Evolutionary conservation across 257 asterid genomes (phyloP), one percentile per base, ranked within the genome.

Genomic region (Jaltomata sinuosa): DNA sequence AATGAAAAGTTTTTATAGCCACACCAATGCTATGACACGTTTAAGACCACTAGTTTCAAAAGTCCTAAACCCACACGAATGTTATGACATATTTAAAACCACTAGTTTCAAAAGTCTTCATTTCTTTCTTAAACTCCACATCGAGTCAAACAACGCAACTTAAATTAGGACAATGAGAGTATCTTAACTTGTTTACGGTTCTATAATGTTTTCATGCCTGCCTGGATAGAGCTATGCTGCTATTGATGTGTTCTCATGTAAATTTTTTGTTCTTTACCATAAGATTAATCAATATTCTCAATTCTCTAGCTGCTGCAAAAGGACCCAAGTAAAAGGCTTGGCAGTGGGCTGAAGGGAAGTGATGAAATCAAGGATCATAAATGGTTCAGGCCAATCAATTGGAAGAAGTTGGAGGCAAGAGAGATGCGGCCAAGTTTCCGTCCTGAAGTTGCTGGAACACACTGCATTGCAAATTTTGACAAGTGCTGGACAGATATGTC

Each of bases 401-500:
- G 94, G 94, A 91, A 86, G 89, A 91, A 87, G 79, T 59, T 91
- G 84, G 91, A 91, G 38, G 87, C 83, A 4, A 81, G 91, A 84
- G 91, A 80, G 55, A 84, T 89, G 8, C 84, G 80, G 57, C 94
- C 94, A 49, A 88, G 87, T 74, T 91, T 91, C 72, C 86, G 87
- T 19, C 94, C 93, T 14, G 86, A 87, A 81, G 85, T 89, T 38
- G 90, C 87, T 25, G 94, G 94, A 49, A 78, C 82, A 50, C 89
- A 89, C 82, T 89, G 94, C 36, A 85, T 88, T 55, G 91, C 94
- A 19, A 91, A 91, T 84, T 89, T 91, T 54, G 90, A 88, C 1
- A 84, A 83, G 88, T 84, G 90, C 22, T 92, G 88, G 87, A 92
- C 94, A 1, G 91, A 92, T 11, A 92, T 92, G 95, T 78, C 95